Conservation (phyloP, 1,284 basidiomycete genomes). For the Pseudozyma sp. region DNA sequence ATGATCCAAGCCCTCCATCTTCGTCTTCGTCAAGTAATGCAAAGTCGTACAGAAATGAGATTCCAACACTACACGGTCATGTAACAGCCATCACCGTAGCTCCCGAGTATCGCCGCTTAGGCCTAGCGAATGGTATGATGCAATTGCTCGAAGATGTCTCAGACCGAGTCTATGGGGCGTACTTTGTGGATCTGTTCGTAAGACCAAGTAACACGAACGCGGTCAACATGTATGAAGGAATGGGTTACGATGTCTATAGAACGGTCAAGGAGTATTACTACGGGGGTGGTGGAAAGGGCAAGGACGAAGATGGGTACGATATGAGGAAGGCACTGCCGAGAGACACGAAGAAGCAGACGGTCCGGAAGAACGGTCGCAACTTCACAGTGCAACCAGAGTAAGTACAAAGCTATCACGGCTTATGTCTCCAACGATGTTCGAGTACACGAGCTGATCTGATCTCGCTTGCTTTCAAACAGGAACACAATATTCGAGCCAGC, state of each 20-base stretch:
- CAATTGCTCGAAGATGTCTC: slow-evolving; percentile 82
- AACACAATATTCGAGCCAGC: slow-evolving; percentile 42
- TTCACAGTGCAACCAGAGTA: slow-evolving; percentile 60
- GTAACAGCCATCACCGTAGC: slow-evolving; percentile 91
- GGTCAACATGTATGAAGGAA: slow-evolving; percentile 85
- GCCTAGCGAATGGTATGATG: slow-evolving; percentile 85
- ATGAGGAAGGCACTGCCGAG: slow-evolving; percentile 75
- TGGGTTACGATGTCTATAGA: slow-evolving; percentile 88
- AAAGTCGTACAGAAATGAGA: slow-evolving; percentile 3
- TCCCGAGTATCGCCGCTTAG: slow-evolving; percentile 86
- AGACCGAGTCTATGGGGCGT: slow-evolving; percentile 74
- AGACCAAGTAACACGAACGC: slow-evolving; percentile 74
- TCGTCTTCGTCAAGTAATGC: background rate
- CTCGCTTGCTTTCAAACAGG: slow-evolving; percentile 2
- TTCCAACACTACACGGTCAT: slow-evolving; percentile 71
- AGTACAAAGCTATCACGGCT: slow-evolving; percentile 16
- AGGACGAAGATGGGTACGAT: slow-evolving; percentile 89
- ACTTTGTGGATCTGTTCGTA: slow-evolving; percentile 91
- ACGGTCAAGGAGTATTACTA: slow-evolving; percentile 88
- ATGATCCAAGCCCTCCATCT: slow-evolving; percentile 30
- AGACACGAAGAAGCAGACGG: slow-evolving; percentile 51
- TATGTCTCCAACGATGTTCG: background rate
- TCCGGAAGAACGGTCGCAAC: slow-evolving; percentile 52
- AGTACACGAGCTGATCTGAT: background rate
- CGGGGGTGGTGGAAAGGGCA: slow-evolving; percentile 74